Evolutionary conservation across 164 flowering plant species (phyloP), one percentile per base, ranked within the genome.

Genomic region (Chimonanthus salicifolius): DNA sequence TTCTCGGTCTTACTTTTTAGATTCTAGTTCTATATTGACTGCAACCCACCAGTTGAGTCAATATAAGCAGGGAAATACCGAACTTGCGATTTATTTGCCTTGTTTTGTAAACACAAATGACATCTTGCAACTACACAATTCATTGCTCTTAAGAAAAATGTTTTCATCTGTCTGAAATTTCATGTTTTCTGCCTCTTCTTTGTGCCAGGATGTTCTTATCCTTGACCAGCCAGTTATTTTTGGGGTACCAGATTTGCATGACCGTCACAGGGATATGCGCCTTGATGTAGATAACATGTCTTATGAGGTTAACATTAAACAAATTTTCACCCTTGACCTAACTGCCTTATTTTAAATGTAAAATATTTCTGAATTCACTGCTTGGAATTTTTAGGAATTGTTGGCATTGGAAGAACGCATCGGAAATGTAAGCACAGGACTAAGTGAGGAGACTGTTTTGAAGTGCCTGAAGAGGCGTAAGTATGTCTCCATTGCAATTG

Each of bases 281-380:
- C 92, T 94, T 72, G 99, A 94, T 81, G 94, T 94, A 58, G 99
- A 94, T 78, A 91, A 92, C 81, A 94, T 94, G 99, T 90, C 95
- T 64, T 92, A 92, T 75, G 97, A 92, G 95, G 97, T 92, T 43
- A 70, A 67, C 7, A 9, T 5, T 7, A 58, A 33, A 6, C 64
- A 62, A 4, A 16, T 66, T 11, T 6, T 66, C 10, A 66, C 47
- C 47, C 68, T 33, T 11, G 16, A 4, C 11, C 60, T 66, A 13
- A 11, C 7, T 43, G 8, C n/a, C 9, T 43, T 15, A n/a, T 13
- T 7, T 54, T 6, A 9, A 54, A 33, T 33, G 33, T 54, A 54
- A 6, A 54, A 11, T 10, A 13, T 45, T 47, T 47, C 21, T 46
- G n/a, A 62, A 43, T 13, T 13, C 9, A 21, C 49, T 54, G 64